Evolutionary conservation across 2,329 filamentous ascomycete genomes (phyloP).

Genomic region (Elsinoe australis): DNA sequence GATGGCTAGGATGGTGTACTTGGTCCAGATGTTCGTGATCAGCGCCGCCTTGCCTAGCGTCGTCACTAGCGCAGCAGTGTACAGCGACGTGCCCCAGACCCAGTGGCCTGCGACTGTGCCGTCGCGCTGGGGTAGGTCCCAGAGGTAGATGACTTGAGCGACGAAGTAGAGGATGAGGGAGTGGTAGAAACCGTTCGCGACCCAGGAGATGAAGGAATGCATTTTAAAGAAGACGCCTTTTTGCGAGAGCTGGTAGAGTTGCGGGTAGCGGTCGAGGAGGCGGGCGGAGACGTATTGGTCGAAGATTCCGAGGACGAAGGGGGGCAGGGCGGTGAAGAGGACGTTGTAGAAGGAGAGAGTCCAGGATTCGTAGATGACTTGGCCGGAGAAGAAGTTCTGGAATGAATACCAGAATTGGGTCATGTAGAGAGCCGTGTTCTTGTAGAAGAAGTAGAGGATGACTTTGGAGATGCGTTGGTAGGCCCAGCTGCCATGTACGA

Average conservation of each 20-base stretch:
- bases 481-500: constrained; percentile 95
- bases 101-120: constrained; percentile 85
- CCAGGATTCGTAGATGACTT: constrained; percentile 99
- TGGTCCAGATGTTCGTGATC: constrained; percentile 97
- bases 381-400: constrained; percentile 94
- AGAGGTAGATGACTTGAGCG: constrained; percentile 70
- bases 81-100: constrained; percentile 95
- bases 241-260: constrained; percentile 89
- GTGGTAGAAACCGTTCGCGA: constrained; percentile 90
- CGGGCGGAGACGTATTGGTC: constrained; percentile 96
- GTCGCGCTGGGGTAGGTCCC: constrained; percentile 69
- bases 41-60: constrained; percentile 91
- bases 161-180: constrained; percentile 87
- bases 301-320: constrained; percentile 88
- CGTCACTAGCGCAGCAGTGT: constrained; percentile 86
- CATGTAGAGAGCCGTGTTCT: constrained; percentile 98
- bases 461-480: constrained; percentile 96
- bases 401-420: constrained; percentile 99
- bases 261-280: constrained; percentile 87
- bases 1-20: constrained; percentile 92
- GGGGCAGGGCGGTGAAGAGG: constrained; percentile 89
- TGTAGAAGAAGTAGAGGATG: constrained; percentile 98
- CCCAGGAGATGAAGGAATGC: constrained; percentile 88
- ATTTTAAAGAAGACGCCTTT: constrained; percentile 89
- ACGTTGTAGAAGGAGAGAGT: constrained; percentile 99